These are phyloP conservation scores for Podospora anserina DNA, from an alignment of 495 filamentous ascomycete genomes.

Conservation along the genomic window DNA sequence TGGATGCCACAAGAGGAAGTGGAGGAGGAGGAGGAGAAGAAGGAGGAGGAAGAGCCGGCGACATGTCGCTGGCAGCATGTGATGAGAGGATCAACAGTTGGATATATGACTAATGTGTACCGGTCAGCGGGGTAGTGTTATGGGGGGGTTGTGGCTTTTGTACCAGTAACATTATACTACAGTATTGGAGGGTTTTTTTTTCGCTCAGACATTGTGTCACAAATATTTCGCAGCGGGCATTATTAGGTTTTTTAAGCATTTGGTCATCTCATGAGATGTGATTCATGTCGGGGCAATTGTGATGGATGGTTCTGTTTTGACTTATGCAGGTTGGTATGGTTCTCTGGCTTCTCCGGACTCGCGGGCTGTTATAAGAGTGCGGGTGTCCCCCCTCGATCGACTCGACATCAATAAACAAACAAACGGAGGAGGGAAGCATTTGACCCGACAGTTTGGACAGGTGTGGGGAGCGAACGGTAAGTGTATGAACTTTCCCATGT, in stretches of 20 bases:
- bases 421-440: neutral
- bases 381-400: neutral
- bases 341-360: neutral
- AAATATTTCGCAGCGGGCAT: too few species aligned
- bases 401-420: too few species aligned
- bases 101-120: too few species aligned
- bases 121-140: too few species aligned
- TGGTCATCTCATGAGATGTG: neutral
- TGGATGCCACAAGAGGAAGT: neutral
- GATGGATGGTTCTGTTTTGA: neutral
- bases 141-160: too few species aligned
- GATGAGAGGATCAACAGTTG: too few species aligned
- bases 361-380: neutral
- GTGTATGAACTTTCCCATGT: neutral
- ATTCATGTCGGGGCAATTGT: too few species aligned
- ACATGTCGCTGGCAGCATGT: neutral
- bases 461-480: neutral
- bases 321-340: neutral
- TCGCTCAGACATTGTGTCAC: too few species aligned
- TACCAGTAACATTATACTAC: too few species aligned
- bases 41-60: neutral
- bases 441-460: neutral
- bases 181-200: too few species aligned
- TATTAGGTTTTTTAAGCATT: too few species aligned
- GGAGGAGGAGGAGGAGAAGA: neutral